Conservation (phyloP, 2,329 filamentous ascomycete genomes). For the Cladosporium velox region DNA sequence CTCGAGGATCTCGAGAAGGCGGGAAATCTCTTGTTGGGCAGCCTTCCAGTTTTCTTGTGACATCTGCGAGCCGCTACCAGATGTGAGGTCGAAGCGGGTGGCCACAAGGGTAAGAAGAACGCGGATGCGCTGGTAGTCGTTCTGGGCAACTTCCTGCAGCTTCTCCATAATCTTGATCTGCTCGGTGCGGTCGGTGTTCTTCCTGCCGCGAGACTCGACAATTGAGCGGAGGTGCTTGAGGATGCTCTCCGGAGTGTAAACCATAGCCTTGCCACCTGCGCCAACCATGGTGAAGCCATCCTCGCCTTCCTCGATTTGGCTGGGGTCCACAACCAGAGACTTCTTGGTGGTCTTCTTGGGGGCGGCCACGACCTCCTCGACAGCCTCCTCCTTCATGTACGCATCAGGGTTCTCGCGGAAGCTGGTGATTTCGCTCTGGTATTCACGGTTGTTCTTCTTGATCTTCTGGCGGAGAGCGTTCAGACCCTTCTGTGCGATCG, state of each 20-base stretch:
- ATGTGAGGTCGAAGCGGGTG: conserved; percentile 88
- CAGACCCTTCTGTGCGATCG: conserved; percentile 86
- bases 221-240: conserved; percentile 94
- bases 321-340: conserved; percentile 53
- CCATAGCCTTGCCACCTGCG: conserved; percentile 82
- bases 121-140: conserved; percentile 90
- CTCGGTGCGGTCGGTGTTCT: conserved; percentile 93
- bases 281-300: conserved; percentile 89
- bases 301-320: conserved; percentile 63
- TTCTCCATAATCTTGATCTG: conserved; percentile 99
- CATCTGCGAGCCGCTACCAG: conserved; percentile 80
- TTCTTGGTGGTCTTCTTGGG: conserved; percentile 54
- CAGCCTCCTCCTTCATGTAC: conserved; percentile 83
- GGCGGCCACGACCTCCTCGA: conserved; percentile 61
- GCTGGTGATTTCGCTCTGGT: conserved; percentile 80
- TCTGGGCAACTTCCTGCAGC: conserved; percentile 82
- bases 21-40: conserved; percentile 81
- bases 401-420: conserved; percentile 83
- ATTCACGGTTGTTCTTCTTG: conserved; percentile 98
- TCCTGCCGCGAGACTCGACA: conserved; percentile 94
- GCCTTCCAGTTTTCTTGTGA: conserved; percentile 95
- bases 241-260: conserved; percentile 96
- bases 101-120: conserved; percentile 90
- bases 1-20: conserved; percentile 77
- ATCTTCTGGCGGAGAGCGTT: conserved; percentile 98